phyloP scores from a whole-genome alignment of 108 stramenopile genomes.

The Discostella pseudostelligera region DNA sequence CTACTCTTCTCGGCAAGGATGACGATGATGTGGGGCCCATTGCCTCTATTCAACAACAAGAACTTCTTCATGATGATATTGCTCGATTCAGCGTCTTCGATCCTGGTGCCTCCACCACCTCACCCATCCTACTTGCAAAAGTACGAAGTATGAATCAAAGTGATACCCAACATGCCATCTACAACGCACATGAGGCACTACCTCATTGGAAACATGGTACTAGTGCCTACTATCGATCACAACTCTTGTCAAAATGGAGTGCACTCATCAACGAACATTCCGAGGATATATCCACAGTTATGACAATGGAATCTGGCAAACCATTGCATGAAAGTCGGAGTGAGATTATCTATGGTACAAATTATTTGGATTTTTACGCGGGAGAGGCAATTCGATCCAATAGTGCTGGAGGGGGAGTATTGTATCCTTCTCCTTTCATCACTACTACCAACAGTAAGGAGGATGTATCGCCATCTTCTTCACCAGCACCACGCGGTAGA shows the following conservation, averaged over 20 bases:
- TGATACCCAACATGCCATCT: too few relatives aligned
- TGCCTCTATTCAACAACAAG: too few relatives aligned
- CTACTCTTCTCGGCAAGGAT: too few relatives aligned
- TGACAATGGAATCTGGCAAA: slow-evolving; percentile 96
- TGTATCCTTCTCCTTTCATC: slow-evolving; percentile 66
- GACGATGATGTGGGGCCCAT: too few relatives aligned
- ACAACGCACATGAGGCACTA: too few relatives aligned
- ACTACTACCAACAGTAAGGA: too few relatives aligned
- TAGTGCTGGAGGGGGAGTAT: slow-evolving; percentile 68
- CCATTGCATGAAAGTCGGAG: slow-evolving; percentile 84
- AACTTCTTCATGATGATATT: too few relatives aligned
- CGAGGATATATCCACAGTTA: slow-evolving; percentile 28
- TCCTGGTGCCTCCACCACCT: too few relatives aligned
- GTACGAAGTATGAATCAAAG: too few relatives aligned
- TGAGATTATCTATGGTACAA: slow-evolving; percentile 83
- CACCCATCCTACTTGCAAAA: too few relatives aligned
- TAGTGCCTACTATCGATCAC: slow-evolving; percentile 56
- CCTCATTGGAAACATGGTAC: slow-evolving; percentile 59
- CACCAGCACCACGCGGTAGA: slow-evolving; percentile 57
- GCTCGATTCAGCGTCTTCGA: too few relatives aligned
- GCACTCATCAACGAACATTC: slow-evolving; percentile 51
- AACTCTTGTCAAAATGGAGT: slow-evolving; percentile 54
- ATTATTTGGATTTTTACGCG: slow-evolving; percentile 89
- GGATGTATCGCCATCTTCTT: background rate
- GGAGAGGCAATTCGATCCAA: slow-evolving; percentile 81